Evolutionary conservation across 805 yeast species (phyloP), one percentile per base, ranked within the genome.

Genomic region (Pichia exigua): DNA sequence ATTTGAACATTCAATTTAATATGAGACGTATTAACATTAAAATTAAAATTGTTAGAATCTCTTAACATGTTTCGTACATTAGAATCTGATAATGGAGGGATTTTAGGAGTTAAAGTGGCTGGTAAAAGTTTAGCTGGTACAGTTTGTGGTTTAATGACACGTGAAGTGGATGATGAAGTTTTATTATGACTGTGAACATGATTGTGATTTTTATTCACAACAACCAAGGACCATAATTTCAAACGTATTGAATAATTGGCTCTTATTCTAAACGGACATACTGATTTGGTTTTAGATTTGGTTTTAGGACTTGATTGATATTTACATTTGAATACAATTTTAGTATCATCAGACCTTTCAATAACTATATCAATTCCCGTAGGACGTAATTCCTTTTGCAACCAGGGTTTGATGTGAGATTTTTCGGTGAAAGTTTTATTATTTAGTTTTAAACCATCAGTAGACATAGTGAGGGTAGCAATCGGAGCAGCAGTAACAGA

Each of bases 231-330:
- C 89, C 89, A 83, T 50, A 69, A 66, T 53, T 72, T 68, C 38
- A 76, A 70, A 54, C 81, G 67, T 12, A 77, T 56, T 1, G 83
- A 76, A 59, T 69, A 81, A 56, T 83, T 81, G 2, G 87, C 87
- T 50, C 89, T 65, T 43, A 83, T 73, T 61, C 84, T 71, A 60
- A 83, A 83, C 2, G 87, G 87, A 60, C 88, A 83, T 55, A 40
- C 17, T 5, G 24, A 11, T 40, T 20, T 56, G 2, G 12, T 38
- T 5, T 13, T 24, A 22, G 46, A 22, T 27, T 22, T 41, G 4
- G 22, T 9, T 32, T 45, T 30, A 27, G 42, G 7, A 24, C 28
- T n/a, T 35, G 13, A 26, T 8, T 42, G 17, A n/a, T 75, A 71
- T 57, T 79, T 81, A 61, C 87, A 82, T 59, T 79, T 77, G 66